Evolutionary conservation across 495 filamentous ascomycete species (phyloP), one percentile per base, ranked within the genome.

Genomic region (Glutinoglossum americanum): DNA sequence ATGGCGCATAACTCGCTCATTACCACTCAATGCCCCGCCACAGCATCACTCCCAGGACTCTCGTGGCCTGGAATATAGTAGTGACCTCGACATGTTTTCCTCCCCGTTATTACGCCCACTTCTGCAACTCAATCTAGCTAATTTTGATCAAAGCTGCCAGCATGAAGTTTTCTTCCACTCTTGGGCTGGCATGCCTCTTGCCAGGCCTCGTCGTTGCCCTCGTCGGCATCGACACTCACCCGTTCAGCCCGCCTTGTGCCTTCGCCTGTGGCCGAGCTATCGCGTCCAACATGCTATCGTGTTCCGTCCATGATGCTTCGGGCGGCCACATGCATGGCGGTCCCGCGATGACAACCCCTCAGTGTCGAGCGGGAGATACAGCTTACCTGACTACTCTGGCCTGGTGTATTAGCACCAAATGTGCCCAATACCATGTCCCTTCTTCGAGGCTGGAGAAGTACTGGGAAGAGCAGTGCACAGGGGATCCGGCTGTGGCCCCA

Each of bases 301-400:
- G 69, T 57, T 70, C 68, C 17, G 39, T 32, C 9, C 35, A 55
- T 23, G 45, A 28, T 25, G 45, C 53, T 5, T 48, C 39, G 15
- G 61, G 28, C 33, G 62, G 41, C 62, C 41, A 28, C 28, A 54
- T 49, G 51, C 59, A 13, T n/a, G 55, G 57, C 26, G 48, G 48
- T 30, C 11, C 6, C 48, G 8, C 23, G 23, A 58, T 55, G 30
- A 72, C 69, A 19, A 60, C 63, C 1, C 60, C 63, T 8, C 59
- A 65, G n/a, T 73, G 70, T 57, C 65, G 66, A 21, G 69, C 70
- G 13, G 59, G 48, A 10, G 63, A 71, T 58, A 60, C 63, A 21
- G 58, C 59, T n/a, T 73, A 59, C 48, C 69, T 72, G 23, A 59
- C 48, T 1, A 73, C 66, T 11, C 55, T 71, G 13, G 69, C 68